Evolutionary conservation across 169 alveolate genomes (phyloP), one percentile per base, ranked within the genome.

Genomic region (Cystoisospora suis): DNA sequence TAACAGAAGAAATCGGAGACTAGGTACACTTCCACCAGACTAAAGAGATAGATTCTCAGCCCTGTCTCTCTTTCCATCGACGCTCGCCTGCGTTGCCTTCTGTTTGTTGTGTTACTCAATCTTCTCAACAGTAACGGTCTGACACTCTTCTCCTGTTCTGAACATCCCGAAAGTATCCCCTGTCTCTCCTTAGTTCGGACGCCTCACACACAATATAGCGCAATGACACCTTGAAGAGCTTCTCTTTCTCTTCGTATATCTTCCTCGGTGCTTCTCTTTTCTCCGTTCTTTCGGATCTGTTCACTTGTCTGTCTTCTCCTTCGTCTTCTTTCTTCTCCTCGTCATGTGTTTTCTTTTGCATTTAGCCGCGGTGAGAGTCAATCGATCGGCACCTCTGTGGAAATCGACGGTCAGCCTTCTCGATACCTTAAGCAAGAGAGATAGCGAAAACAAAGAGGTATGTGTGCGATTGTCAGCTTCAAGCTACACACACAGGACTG

Each of bases 341-440:
- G 9, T 20, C 65, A 20, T 15, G 20, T 53, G 23, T 65, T 27
- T 44, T 36, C n/a, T n/a, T n/a, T n/a, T n/a, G n/a, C n/a, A n/a
- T n/a, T n/a, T 86, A 89, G 93, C 93, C 27, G 86, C 93, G 29
- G 93, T 89, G 53, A 89, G 93, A 34, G 90, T 89, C 77, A 89
- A 89, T 53, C 85, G 75, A 1, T 80, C 93, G 6, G 86, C 89
- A 34, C 90, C 93, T 46, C 90, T 89, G 45, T 89, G 93, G 93
- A 46, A 70, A n/a, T 72, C 83, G 83, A 72, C 83, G 4, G 58
- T 72, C 38, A 27, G 45, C 29, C 45, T 72, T 46, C 56, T 72
- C 38, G 42, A 15, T 46, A 34, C 17, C 42, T 56, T 72, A 46
- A 72, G 83, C 83, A 32, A 7, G 40, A 5, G 34, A 3, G 42